These are phyloP conservation scores for Xylaria grammica DNA, from an alignment of 495 filamentous ascomycete species.

Conservation along the genomic window DNA sequence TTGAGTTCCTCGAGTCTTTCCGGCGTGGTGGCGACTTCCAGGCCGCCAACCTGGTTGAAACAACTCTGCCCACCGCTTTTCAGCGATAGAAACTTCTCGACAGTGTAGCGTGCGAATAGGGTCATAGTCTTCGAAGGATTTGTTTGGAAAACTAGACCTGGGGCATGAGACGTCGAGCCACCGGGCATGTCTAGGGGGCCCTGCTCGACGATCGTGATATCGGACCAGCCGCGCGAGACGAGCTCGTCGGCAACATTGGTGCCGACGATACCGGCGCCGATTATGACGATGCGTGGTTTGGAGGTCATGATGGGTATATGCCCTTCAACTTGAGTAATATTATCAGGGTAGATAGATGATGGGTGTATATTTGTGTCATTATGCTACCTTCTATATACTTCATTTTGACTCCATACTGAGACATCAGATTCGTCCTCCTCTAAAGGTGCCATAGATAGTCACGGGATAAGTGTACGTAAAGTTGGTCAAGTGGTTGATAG, in stretches of 20 bases:
- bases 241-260: conserved; percentile 60
- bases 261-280: conserved; percentile 60
- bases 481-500: conserved; percentile 3
- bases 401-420: background rate
- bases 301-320: conserved; percentile 22
- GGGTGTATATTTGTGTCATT: conserved; percentile 2
- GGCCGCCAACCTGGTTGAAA: conserved; percentile 58
- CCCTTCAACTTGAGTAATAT: conserved; percentile 3
- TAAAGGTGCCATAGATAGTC: background rate
- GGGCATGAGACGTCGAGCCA: conserved; percentile 59
- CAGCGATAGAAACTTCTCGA: conserved; percentile 50
- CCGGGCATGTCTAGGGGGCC: conserved; percentile 57
- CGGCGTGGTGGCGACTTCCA: conserved; percentile 57
- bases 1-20: conserved; percentile 56
- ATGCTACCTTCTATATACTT: conserved; percentile 17
- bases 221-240: conserved; percentile 52
- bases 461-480: background rate
- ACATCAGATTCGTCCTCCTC: background rate
- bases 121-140: conserved; percentile 58
- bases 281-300: conserved; percentile 51
- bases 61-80: conserved; percentile 42
- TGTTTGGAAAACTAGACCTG: conserved; percentile 59
- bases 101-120: conserved; percentile 52
- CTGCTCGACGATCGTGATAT: conserved; percentile 61
- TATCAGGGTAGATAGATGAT: conserved; percentile 10